Conservation (phyloP, 139 green algal species). For the Picochlorum sp. region DNA sequence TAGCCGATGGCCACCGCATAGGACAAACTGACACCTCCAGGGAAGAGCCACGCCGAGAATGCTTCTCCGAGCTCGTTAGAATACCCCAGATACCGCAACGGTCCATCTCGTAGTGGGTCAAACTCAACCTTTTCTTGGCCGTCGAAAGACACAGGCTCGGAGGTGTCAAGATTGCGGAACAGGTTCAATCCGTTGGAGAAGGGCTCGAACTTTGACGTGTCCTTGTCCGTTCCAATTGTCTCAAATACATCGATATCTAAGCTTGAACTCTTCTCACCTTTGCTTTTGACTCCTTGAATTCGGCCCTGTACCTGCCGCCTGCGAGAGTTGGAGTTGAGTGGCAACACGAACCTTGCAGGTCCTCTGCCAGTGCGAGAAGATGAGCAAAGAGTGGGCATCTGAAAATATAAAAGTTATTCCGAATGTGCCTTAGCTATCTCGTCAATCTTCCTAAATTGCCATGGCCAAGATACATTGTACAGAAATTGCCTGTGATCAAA, state of each 20-base stretch:
- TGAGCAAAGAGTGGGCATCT: too few species aligned
- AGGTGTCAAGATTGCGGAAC: conserved; percentile 15
- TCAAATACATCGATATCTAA: conserved; percentile 14
- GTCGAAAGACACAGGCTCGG: conserved; percentile 27
- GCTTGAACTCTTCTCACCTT: not conserved
- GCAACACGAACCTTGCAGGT: too few species aligned
- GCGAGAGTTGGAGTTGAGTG: too few species aligned
- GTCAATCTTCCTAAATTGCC: conserved; percentile 83
- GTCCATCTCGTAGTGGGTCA: conserved; percentile 58
- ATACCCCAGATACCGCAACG: conserved; percentile 67
- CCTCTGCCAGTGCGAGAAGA: too few species aligned
- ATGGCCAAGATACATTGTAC: conserved; percentile 81
- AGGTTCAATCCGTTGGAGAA: not conserved
- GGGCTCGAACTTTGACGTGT: conserved; percentile 6
- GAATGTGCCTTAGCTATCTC: conserved; percentile 20
- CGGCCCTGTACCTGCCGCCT: too few species aligned
- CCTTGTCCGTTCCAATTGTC: conserved; percentile 5
- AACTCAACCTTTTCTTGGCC: conserved; percentile 41
- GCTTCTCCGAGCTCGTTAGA: conserved; percentile 68
- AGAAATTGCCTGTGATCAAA: conserved; percentile 92
- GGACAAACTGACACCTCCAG: conserved; percentile 48
- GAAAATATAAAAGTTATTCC: too few species aligned
- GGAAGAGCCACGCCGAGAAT: conserved; percentile 61
- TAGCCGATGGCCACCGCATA: conserved; percentile 67
- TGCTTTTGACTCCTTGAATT: not conserved